Base-by-base conservation (phyloP, 768 basidiomycete genomes). In the Hericium rajendrae region DNA sequence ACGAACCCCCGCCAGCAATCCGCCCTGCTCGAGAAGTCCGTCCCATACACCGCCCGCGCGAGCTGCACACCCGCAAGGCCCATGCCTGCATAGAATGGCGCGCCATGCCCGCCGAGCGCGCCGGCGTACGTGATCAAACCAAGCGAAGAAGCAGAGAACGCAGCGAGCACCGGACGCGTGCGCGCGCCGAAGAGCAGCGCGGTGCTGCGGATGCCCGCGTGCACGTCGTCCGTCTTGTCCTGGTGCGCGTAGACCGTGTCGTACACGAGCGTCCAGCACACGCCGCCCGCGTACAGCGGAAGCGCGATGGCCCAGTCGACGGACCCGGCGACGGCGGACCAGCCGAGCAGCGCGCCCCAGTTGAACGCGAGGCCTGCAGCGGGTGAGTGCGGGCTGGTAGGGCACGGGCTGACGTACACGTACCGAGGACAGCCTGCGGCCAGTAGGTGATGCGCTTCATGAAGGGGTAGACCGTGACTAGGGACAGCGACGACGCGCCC, bases 201-300 rank as follows among this genome's bases (percentile, higher is more conserved):
- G 2, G 94, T 99, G 12, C 94, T 97, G 58, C 86, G 90, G 68
- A 99, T 94, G 38, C 91, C 92, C 22, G 82, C 91, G 46, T 79
- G 74, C 52, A 90, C 76, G 66, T 99, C 97, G 74, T 99, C 97
- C 15, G 60, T 66, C 73, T 98, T 99, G 73, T 99, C 97, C 89
- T 97, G 95, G 70, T 99, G 97, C 2, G 97, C 97, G 66, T 98
- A 98, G 62, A 98, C 93, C 51, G 87, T 95, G 65, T 99, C 97
- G 67, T 98, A 99, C 1, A 97, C 90, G 48, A 99, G 79, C 51
- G 94, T 94, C 94, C 94, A 98, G 65, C 84, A 83, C 26, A 94
- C 73, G 22, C 91, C 90, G 8, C 94, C 92, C 1, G 86, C 85
- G 66, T 97, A 98, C 12, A 99, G 78, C 2, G 97, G 92, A 9